Evolutionary conservation across 2,329 filamentous ascomycete species (phyloP).

Genomic region (Cladophialophora immunda): DNA sequence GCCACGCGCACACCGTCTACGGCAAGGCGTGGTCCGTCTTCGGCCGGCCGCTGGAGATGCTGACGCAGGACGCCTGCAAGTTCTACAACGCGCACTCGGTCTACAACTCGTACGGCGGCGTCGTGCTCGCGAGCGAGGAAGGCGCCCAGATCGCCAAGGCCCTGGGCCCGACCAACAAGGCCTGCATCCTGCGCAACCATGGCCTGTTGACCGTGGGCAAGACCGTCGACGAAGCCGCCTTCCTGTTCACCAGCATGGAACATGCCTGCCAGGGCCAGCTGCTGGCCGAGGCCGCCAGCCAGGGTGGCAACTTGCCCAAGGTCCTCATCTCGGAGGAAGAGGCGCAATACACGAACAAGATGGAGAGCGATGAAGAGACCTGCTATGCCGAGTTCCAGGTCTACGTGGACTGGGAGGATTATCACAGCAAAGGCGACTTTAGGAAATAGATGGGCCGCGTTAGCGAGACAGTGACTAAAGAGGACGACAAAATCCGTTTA

Average conservation of each 20-base stretch:
- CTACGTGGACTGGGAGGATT: constrained; percentile 43
- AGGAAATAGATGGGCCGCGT: constrained; percentile 35
- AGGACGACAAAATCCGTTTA: background rate
- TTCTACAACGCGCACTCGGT: constrained; percentile 66
- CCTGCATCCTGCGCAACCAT: constrained; percentile 74
- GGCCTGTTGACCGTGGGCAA: constrained; percentile 74
- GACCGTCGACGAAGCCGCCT: constrained; percentile 79
- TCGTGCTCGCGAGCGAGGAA: constrained; percentile 71
- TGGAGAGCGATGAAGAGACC: constrained; percentile 42
- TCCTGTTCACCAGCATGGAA: constrained; percentile 74
- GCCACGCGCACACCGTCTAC: constrained; percentile 72
- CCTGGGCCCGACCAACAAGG: constrained; percentile 67
- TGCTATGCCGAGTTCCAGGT: constrained; percentile 44
- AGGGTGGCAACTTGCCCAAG: constrained; percentile 60
- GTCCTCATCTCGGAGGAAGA: constrained; percentile 60
- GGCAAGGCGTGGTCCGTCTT: constrained; percentile 76
- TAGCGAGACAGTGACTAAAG: background rate
- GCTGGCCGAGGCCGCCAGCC: constrained; percentile 68
- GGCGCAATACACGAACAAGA: constrained; percentile 40
- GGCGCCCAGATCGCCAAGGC: constrained; percentile 70
- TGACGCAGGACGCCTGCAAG: constrained; percentile 57
- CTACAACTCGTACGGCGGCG: constrained; percentile 70
- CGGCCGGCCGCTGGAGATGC: constrained; percentile 71
- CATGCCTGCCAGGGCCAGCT: constrained; percentile 74
- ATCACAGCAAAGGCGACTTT: constrained; percentile 41